Percentiles rank a stretch among this genome's conserved stretches.
These are phyloP conservation scores for Ascochyta viciae-villosae DNA, from an alignment of 2,329 filamentous ascomycete genomes.

Conservation along the genomic window DNA sequence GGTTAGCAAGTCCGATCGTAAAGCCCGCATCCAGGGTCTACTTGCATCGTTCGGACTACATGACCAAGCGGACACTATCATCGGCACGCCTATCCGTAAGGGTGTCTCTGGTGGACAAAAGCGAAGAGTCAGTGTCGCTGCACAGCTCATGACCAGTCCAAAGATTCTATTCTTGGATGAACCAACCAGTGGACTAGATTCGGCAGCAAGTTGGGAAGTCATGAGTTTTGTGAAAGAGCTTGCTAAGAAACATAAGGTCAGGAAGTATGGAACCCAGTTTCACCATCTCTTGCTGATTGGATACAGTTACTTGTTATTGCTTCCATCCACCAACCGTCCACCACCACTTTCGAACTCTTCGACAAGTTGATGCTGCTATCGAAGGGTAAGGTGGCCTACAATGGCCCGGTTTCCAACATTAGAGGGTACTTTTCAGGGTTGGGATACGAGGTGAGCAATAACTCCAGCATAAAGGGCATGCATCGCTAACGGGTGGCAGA, in stretches of 20 bases:
- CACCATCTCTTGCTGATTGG: constrained; percentile 7
- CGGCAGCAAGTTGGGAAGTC: constrained; percentile 77
- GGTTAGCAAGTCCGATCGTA: constrained; percentile 64
- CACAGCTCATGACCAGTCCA: constrained; percentile 80
- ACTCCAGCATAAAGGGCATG: neutral
- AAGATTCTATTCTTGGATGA: constrained; percentile 85
- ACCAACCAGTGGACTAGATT: constrained; percentile 84
- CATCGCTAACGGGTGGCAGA: constrained; percentile 40
- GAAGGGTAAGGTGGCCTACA: constrained; percentile 73
- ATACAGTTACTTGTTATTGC: constrained; percentile 73
- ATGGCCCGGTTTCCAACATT: constrained; percentile 67
- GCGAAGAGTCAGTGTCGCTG: constrained; percentile 78
- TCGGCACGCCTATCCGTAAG: constrained; percentile 83
- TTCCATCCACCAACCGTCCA: constrained; percentile 86
- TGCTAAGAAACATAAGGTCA: constrained; percentile 69
- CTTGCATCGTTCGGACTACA: constrained; percentile 76
- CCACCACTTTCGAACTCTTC: constrained; percentile 79
- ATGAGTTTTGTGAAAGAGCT: constrained; percentile 74
- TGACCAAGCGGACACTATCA: constrained; percentile 71
- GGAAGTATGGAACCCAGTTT: constrained; percentile 20
- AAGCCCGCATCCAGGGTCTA: constrained; percentile 69
- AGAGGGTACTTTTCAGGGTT: constrained; percentile 68
- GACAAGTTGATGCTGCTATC: constrained; percentile 81
- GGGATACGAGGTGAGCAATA: constrained; percentile 53
- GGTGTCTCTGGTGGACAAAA: constrained; percentile 88